These are phyloP conservation scores for Cladosporium sp. DNA, from an alignment of 2,329 filamentous ascomycete genomes.

Conservation along the genomic window DNA sequence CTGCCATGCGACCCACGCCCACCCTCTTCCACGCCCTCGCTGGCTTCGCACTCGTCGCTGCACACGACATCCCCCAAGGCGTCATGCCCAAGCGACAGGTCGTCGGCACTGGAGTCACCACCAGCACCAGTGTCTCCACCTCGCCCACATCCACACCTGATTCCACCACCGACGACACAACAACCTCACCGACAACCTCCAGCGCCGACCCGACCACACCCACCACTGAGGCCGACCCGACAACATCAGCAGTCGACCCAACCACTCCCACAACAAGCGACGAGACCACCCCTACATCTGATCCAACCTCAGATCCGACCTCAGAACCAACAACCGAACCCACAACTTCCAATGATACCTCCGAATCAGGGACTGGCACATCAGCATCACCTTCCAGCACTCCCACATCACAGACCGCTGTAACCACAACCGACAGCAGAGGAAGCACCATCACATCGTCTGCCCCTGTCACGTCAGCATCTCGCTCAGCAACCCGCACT, in stretches of 20 bases:
- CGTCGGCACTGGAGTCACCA: conserved; percentile 33
- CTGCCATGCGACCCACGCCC: conserved; percentile 15
- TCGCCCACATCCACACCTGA: conserved; percentile 18
- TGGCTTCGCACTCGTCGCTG: conserved; percentile 34
- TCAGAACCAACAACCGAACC: neutral
- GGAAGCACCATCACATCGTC: conserved; percentile 32
- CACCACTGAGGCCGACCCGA: neutral
- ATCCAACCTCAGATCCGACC: conserved; percentile 1
- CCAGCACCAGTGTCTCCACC: conserved; percentile 13
- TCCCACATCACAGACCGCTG: conserved; percentile 28
- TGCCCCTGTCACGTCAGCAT: conserved; percentile 29
- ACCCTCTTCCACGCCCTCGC: conserved; percentile 33
- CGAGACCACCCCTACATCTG: conserved; percentile 15
- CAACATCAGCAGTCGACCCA: conserved; percentile 7
- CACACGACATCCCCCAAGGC: conserved; percentile 34
- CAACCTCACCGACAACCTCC: conserved; percentile 20
- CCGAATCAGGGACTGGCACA: conserved; percentile 13
- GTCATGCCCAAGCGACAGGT: conserved; percentile 38
- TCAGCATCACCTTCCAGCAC: conserved; percentile 22
- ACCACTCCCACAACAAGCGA: conserved; percentile 12
- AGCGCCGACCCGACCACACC: conserved; percentile 19
- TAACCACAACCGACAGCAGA: conserved; percentile 35
- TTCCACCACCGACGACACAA: conserved; percentile 13
- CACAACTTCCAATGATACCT: neutral
- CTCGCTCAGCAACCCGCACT: conserved; percentile 21